Percentiles rank a stretch among this genome's conserved stretches.
Evolutionary conservation across 306 rosid species (phyloP).

Genomic region (Cicer pinnatifidum): DNA sequence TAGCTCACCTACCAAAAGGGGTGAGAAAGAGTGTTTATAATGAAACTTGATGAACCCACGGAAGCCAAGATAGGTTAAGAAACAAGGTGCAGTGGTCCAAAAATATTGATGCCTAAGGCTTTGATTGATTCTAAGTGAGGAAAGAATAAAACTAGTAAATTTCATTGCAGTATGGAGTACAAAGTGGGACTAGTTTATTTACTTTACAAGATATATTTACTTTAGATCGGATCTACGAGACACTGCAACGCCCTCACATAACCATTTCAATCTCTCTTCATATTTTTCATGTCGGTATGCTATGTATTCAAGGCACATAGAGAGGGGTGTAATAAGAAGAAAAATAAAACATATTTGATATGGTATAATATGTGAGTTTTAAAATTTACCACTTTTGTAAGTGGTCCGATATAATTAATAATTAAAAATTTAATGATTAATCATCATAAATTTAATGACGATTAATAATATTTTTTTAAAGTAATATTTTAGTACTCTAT

Average conservation of each 20-base stretch:
- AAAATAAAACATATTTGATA: too few species aligned
- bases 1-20: conserved; percentile 6
- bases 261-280: not conserved
- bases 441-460: too few species aligned
- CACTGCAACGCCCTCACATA: conserved; percentile 40
- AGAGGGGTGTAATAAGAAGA: too few species aligned
- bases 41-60: not conserved
- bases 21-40: not conserved
- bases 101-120: not conserved
- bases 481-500: too few species aligned
- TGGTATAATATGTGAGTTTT: too few species aligned
- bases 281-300: too few species aligned
- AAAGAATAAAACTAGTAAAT: conserved; percentile 26
- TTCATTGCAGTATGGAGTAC: conserved; percentile 45
- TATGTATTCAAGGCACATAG: too few species aligned
- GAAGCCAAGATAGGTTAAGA: not conserved
- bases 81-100: conserved; percentile 20
- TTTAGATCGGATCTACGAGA: conserved; percentile 53
- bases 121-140: conserved; percentile 40
- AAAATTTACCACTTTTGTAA: too few species aligned
- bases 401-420: too few species aligned
- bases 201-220: conserved; percentile 38
- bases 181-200: conserved; percentile 44
- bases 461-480: too few species aligned
- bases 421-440: too few species aligned